Base-by-base conservation (phyloP, 2,329 filamentous ascomycete species). In the Cordyceps cicadae region DNA sequence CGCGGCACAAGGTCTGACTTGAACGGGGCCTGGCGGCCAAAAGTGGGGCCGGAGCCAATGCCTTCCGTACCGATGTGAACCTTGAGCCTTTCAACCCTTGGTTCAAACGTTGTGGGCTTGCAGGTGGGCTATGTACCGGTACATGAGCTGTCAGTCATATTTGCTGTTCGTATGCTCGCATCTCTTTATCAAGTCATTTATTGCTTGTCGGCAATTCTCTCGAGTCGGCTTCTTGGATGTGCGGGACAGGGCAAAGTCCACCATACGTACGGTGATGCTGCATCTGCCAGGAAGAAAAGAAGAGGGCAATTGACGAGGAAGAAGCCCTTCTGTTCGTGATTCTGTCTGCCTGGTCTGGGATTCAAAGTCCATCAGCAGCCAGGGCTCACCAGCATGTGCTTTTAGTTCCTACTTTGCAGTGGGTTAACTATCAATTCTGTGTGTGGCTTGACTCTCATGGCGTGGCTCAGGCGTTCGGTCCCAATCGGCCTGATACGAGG, bases 31-130 rank as follows among this genome's bases (percentile, higher is more conserved):
- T 24, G 39, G 50, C 52, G 59, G 59, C 34, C 59, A 50, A 60
- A 37, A 60, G 59, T 55, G 59, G 59, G 52, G 52, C 52, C 52
- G 59, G 29, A 49, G 43, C 24, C 50, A 60, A 19, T 17, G 43
- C 50, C 15, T 41, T 60, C 41, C 29, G 50, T 60, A 43, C 50
- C 58, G 58, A 49, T 11, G 34, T 12, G 9, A 19, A 19, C 37
- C 17, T 17, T 48, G 21, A 12, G 3, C 14, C 15, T 15, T 26
- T 48, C 45, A 48, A 11, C 21, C 6, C 41, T 7, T 29, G 29
- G 29, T 29, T 29, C 29, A 7, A 29, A 29, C 29, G 29, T 29
- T 29, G 29, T 29, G 29, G 29, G 29, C 29, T 15, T 19, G 12
- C 37, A 43, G 32, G 29, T 2, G 15, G n/a, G 9, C 14, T 39